These are phyloP conservation scores for Gossypium thurberi DNA, from an alignment of 345 rosid genomes.

Conservation along the genomic window DNA sequence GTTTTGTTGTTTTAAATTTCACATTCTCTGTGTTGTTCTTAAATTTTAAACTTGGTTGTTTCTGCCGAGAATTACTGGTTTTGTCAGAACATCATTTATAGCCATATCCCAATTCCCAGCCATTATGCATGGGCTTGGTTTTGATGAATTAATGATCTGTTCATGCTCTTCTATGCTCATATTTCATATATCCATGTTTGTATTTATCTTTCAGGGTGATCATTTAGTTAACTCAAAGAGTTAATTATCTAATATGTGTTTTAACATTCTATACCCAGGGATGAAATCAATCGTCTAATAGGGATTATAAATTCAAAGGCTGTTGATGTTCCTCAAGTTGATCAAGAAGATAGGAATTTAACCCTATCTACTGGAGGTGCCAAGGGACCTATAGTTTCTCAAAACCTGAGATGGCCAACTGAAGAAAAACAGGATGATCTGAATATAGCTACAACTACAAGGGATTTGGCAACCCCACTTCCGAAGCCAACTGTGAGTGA, in stretches of 20 bases:
- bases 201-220: constrained; percentile 4
- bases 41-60: constrained; percentile 8
- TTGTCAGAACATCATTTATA: neutral
- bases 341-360: constrained; percentile 26
- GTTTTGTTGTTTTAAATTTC: neutral
- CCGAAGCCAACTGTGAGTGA: constrained; percentile 48
- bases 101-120: neutral
- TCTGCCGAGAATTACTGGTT: neutral
- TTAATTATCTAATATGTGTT: neutral
- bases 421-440: constrained; percentile 32
- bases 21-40: neutral
- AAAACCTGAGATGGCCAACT: constrained; percentile 26
- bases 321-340: constrained; percentile 19
- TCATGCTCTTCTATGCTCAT: neutral
- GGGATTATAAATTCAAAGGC: constrained; percentile 60
- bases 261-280: constrained; percentile 38
- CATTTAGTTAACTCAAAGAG: neutral
- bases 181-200: neutral
- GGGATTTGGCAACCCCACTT: constrained; percentile 39
- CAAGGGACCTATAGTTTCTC: constrained; percentile 23
- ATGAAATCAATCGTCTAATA: constrained; percentile 54
- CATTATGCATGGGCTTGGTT: neutral
- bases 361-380: constrained; percentile 25
- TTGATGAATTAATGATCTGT: neutral
- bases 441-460: constrained; percentile 23